Conservation (phyloP, 768 basidiomycete species). For the Floccularia luteovirens region DNA sequence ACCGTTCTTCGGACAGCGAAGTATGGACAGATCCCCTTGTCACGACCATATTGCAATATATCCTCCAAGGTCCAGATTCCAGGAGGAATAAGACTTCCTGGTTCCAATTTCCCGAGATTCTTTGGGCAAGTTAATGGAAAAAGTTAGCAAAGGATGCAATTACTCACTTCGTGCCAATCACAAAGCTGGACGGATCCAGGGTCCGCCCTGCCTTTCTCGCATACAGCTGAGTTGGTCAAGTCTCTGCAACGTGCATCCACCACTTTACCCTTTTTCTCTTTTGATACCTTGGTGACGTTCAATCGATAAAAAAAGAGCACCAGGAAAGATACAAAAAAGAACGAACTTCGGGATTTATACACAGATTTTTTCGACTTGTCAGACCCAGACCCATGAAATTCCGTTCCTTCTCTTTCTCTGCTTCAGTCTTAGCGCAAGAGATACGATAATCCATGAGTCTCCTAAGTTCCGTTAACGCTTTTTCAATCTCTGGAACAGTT, state of each 20-base stretch:
- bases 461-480: conserved; percentile 92
- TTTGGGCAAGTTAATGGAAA: conserved; percentile 20
- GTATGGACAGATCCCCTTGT: conserved; percentile 87
- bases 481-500: conserved; percentile 99
- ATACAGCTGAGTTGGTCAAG: conserved; percentile 77
- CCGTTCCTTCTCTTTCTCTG: conserved; percentile 69
- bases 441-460: conserved; percentile 87
- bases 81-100: conserved; percentile 72
- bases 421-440: conserved; percentile 62
- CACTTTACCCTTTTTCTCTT: conserved; percentile 97
- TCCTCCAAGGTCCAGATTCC: conserved; percentile 96
- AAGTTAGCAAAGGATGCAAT: conserved; percentile 1
- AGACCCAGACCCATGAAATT: conserved; percentile 85
- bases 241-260: conserved; percentile 97
- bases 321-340: too few relatives aligned
- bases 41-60: conserved; percentile 79
- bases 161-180: conserved; percentile 87
- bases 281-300: conserved; percentile 59
- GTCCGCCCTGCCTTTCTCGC: conserved; percentile 76
- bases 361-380: conserved; percentile 94
- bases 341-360: conserved; percentile 86
- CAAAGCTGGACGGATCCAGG: conserved; percentile 91
- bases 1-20: conserved; percentile 97
- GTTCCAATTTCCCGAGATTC: conserved; percentile 78
- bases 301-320: conserved; percentile 1